Base-by-base conservation (phyloP, 306 rosid species). In the Geum urbanum region DNA sequence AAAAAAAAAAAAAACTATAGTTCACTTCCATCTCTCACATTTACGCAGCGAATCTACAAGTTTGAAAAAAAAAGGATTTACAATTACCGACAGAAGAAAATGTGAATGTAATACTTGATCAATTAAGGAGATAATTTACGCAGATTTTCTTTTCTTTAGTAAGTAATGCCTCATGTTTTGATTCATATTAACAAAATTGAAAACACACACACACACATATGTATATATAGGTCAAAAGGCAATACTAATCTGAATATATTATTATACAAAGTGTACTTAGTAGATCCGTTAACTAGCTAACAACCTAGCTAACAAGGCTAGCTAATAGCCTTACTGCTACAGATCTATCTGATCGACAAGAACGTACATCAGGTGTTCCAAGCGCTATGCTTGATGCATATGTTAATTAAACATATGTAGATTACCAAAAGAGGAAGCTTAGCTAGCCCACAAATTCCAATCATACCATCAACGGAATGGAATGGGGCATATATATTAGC, bases 381-480 rank as follows among this genome's bases (percentile, higher is more conserved):
- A 16, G 48, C 9, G 10, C 6, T 9, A 32, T 32, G 37, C 56
- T 41, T 16, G 11, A 49, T 8, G 6, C 54, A 50, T 19, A 19
- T 15, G 19, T 53, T 53, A 53, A n/a, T 24, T 58, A 19, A 19
- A 72, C 54, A 62, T 19, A 32, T 39, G 51, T 55, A 22, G 48
- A 16, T 51, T 40, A 41, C 77, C 71, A 16, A 53, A 63, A 43
- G 20, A 8, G 71, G 71, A 64, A 45, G 35, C 41, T 41, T 5
- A 32, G 49, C 18, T 5, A 32, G 49, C 18, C 46, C 41, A 49
- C 22, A 53, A 40, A 9, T 35, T 20, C 73, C 52, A 43, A 41
- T 43, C 43, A 22, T 69, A 9, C 73, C 64, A 20, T 13, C 54
- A 37, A 57, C 54, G 72, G 63, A 40, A 5, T 40, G 37, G 37